A percentile compares a stretch with the other conserved stretches of the same genome.
Evolutionary conservation across 2,329 filamentous ascomycete genomes (phyloP).

Genomic region (Xylariales sp.): DNA sequence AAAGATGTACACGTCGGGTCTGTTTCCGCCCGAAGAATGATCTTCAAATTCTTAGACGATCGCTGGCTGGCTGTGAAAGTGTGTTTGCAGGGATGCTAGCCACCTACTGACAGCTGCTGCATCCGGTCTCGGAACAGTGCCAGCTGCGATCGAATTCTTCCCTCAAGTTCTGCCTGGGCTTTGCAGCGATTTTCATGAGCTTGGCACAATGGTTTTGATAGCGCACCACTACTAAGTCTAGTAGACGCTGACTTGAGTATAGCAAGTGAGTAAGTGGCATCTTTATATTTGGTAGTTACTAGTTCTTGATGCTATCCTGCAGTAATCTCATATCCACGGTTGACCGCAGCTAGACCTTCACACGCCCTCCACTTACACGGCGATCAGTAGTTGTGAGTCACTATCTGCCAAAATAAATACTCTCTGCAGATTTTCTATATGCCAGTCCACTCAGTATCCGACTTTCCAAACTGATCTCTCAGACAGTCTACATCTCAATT

Average conservation of each 20-base stretch:
- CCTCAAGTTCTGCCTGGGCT: not conserved
- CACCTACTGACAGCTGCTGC: constrained; percentile 5
- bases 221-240: not conserved
- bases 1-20: too few relatives aligned
- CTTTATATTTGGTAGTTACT: not conserved
- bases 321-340: not conserved
- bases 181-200: not conserved
- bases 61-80: too few relatives aligned
- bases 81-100: too few relatives aligned
- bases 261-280: not conserved
- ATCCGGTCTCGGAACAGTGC: constrained; percentile 4
- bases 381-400: not conserved
- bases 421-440: not conserved
- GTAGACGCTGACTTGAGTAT: not conserved
- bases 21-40: too few relatives aligned
- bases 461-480: not conserved
- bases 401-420: not conserved
- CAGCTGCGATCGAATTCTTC: constrained; percentile 5
- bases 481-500: not conserved
- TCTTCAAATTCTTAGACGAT: too few relatives aligned
- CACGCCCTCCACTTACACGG: not conserved
- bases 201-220: not conserved
- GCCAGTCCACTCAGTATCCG: not conserved
- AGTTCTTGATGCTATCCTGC: not conserved
- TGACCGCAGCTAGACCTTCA: constrained; percentile 4